Percentiles rank a stretch among this genome's conserved stretches.
Conservation (phyloP, 73 alveolate species). For the Paraurostyla sp. region DNA sequence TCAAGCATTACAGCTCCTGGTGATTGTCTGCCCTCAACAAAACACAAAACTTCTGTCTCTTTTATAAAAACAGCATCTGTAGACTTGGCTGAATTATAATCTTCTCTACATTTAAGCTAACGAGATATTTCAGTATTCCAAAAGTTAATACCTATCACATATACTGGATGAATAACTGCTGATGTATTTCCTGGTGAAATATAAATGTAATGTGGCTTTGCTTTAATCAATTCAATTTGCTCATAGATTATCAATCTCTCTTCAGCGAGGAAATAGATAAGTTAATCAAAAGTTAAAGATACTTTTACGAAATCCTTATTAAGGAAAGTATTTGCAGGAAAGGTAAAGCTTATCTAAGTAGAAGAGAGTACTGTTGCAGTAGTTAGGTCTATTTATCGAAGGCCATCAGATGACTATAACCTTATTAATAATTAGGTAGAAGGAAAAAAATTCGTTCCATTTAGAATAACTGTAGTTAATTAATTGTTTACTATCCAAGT, state of each 20-base stretch:
- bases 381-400: not conserved
- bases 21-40: not conserved
- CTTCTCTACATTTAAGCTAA: constrained; percentile 23
- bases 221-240: not conserved
- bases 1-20: not conserved
- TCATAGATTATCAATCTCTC: constrained; percentile 33
- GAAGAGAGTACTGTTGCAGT: not conserved
- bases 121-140: constrained; percentile 31
- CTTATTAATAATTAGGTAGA: not conserved
- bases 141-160: not conserved
- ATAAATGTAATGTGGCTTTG: constrained; percentile 37
- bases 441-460: not conserved
- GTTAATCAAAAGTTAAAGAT: constrained; percentile 15
- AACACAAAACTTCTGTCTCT: not conserved
- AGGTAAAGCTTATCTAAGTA: not conserved
- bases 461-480: not conserved
- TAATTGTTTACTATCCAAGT: not conserved
- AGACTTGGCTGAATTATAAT: not conserved
- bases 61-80: not conserved
- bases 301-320: constrained; percentile 48
- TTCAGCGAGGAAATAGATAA: constrained; percentile 24
- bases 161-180: not conserved
- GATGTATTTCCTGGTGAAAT: not conserved
- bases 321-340: not conserved
- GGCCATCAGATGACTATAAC: constrained; percentile 5